These are phyloP conservation scores for Erythrobasidium hasegawianum DNA, from an alignment of 1,284 basidiomycete genomes.

Conservation along the genomic window DNA sequence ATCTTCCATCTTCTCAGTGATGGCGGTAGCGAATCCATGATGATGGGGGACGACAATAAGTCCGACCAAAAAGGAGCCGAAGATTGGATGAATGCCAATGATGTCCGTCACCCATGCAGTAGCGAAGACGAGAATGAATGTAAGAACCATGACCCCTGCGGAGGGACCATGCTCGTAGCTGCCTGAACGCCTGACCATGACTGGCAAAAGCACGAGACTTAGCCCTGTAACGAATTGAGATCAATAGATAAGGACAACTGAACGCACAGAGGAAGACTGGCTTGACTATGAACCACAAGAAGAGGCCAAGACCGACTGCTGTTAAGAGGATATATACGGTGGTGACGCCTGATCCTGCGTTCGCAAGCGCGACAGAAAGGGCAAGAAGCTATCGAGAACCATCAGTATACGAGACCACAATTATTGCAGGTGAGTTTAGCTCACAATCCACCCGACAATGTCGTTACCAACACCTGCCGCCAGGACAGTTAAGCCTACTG, in stretches of 20 bases:
- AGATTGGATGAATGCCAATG: slow-evolving; percentile 61
- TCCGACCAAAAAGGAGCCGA: slow-evolving; percentile 69
- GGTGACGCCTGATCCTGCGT: slow-evolving; percentile 65
- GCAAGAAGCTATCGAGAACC: slow-evolving; percentile 56
- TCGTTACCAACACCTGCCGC: slow-evolving; percentile 92
- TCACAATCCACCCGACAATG: slow-evolving; percentile 51
- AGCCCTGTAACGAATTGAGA: too few species aligned
- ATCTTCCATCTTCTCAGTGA: slow-evolving; percentile 75
- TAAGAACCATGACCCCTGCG: slow-evolving; percentile 69
- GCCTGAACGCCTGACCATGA: slow-evolving; percentile 68
- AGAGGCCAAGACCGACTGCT: slow-evolving; percentile 73
- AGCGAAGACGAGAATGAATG: slow-evolving; percentile 68
- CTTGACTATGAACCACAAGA: slow-evolving; percentile 71
- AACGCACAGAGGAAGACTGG: slow-evolving; percentile 41
- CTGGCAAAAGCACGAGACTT: neutral
- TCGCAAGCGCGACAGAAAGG: slow-evolving; percentile 83
- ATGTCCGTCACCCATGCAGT: slow-evolving; percentile 85
- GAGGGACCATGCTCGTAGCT: slow-evolving; percentile 71
- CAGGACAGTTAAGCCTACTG: slow-evolving; percentile 86
- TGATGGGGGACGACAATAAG: slow-evolving; percentile 77
- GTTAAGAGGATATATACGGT: slow-evolving; percentile 73
- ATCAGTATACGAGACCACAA: too few species aligned
- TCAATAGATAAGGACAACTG: too few species aligned
- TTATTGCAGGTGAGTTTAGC: too few species aligned
- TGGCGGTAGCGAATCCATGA: slow-evolving; percentile 65